Evolutionary conservation across 495 filamentous ascomycete genomes (phyloP).

Genomic region (Gamarada debralockiae): DNA sequence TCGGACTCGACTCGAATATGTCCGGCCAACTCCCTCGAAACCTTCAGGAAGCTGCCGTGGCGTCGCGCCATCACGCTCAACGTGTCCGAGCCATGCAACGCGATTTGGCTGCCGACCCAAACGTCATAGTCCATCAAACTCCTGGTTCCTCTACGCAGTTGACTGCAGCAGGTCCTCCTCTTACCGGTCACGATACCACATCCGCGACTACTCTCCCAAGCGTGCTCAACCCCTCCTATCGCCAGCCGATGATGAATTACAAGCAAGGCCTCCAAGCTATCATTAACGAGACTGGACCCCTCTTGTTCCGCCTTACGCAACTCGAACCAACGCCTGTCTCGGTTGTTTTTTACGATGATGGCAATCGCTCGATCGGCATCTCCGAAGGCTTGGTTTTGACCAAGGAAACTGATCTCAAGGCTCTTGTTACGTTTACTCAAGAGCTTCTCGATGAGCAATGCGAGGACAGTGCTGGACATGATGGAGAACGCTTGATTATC

Average conservation of each 20-base stretch:
- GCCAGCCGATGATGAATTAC: background rate
- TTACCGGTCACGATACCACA: too few relatives aligned
- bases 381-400: background rate
- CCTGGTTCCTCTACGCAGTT: too few relatives aligned
- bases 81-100: too few relatives aligned
- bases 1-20: too few relatives aligned
- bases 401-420: background rate
- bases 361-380: background rate
- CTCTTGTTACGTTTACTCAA: background rate
- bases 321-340: background rate
- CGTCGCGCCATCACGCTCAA: too few relatives aligned
- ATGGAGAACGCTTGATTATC: background rate
- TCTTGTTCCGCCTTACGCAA: background rate
- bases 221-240: background rate
- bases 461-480: background rate
- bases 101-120: too few relatives aligned
- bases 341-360: background rate
- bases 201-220: background rate
- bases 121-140: too few relatives aligned
- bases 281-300: background rate
- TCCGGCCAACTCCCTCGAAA: too few relatives aligned
- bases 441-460: background rate
- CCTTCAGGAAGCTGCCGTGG: too few relatives aligned
- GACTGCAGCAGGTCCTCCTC: too few relatives aligned
- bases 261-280: background rate